Conservation (phyloP, 257 asterid species). For the Solanum tacnaense region DNA sequence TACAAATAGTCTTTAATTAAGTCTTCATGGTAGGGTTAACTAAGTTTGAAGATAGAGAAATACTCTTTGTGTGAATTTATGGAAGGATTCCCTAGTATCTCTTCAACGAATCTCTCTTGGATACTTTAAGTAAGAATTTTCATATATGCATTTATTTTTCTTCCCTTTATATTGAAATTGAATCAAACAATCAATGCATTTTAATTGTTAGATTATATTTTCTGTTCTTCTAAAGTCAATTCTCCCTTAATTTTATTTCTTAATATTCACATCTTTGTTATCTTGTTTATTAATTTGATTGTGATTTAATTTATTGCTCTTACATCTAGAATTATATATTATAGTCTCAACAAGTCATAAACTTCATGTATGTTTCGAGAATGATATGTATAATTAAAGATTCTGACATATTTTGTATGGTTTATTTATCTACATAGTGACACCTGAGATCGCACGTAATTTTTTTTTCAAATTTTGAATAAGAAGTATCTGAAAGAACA, state of each 20-base stretch:
- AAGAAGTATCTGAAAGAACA: not conserved
- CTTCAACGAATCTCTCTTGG: too few relatives aligned
- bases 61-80: not conserved
- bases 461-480: not conserved
- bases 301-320: not conserved
- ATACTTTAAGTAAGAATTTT: not conserved
- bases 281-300: not conserved
- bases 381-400: not conserved
- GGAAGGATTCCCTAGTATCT: not conserved
- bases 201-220: too few relatives aligned
- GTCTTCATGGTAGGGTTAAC: not conserved
- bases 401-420: not conserved
- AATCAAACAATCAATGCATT: not conserved
- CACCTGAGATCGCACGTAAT: fast-evolving
- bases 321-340: not conserved
- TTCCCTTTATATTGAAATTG: not conserved
- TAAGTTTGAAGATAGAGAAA: too few relatives aligned
- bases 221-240: not conserved
- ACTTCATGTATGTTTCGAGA: not conserved
- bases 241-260: not conserved
- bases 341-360: not conserved
- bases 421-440: not conserved
- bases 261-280: not conserved
- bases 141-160: not conserved
- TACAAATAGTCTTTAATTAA: not conserved